A percentile compares a stretch with the other conserved stretches of the same genome.
Conservation (phyloP, 768 basidiomycete genomes). For the Lactifluus piperatus region DNA sequence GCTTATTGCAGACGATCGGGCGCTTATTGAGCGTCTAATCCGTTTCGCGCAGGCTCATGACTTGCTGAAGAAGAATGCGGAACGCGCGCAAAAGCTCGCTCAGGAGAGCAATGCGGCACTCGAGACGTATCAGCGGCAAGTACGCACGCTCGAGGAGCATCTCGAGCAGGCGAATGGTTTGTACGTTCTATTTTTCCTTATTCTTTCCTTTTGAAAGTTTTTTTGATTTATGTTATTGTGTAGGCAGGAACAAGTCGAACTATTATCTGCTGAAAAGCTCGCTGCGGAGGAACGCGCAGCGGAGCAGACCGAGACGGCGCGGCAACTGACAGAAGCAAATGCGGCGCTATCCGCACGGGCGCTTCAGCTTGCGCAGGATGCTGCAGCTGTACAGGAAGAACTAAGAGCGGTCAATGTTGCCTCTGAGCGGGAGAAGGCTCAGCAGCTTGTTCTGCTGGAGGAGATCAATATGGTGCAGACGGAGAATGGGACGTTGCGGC, state of each 20-base stretch:
- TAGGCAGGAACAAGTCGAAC: constrained; percentile 67
- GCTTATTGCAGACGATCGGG: constrained; percentile 72
- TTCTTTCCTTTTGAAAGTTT: constrained; percentile 42
- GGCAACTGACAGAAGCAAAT: constrained; percentile 73
- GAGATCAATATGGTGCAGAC: constrained; percentile 79
- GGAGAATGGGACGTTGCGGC: constrained; percentile 62
- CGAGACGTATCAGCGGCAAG: constrained; percentile 88
- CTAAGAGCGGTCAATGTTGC: constrained; percentile 42
- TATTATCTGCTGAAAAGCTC: constrained; percentile 50
- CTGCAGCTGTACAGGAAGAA: constrained; percentile 58
- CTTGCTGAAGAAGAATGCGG: constrained; percentile 84
- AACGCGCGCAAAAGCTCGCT: constrained; percentile 83
- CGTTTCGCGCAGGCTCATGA: constrained; percentile 88
- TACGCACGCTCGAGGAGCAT: constrained; percentile 69
- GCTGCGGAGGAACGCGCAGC: constrained; percentile 60
- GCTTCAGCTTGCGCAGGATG: constrained; percentile 62
- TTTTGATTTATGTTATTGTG: constrained; percentile 20
- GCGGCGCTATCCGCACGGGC: constrained; percentile 64
- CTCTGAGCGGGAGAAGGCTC: constrained; percentile 64
- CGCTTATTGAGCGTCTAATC: constrained; percentile 74
- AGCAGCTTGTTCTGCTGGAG: constrained; percentile 78
- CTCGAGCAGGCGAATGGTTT: constrained; percentile 44
- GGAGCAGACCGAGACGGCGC: constrained; percentile 65
- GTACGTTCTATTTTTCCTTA: constrained; percentile 46
- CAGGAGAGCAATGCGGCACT: constrained; percentile 71